Evolutionary conservation across 2,329 filamentous ascomycete species (phyloP).

Genomic region (Purpureocillium lavendulum): DNA sequence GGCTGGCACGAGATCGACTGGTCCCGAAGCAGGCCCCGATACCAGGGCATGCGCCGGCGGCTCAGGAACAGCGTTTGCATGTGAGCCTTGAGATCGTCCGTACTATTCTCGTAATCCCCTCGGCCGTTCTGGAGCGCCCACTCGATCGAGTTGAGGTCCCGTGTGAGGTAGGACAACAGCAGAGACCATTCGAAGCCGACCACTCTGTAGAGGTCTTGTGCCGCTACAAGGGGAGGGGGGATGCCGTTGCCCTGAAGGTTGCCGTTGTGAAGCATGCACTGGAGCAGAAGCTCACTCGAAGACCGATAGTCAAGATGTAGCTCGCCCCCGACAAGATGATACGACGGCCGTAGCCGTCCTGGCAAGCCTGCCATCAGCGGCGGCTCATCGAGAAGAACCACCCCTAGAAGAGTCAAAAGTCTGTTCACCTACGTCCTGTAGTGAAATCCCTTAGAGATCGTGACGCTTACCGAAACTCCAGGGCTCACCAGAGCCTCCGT

Average conservation of each 20-base stretch:
- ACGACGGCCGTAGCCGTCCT: constrained; percentile 1
- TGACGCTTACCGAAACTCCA: constrained; percentile 3
- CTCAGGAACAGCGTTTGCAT: constrained; percentile 8
- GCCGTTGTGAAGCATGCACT: too few relatives aligned
- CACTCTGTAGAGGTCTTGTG: too few relatives aligned
- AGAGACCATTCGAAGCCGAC: constrained; percentile 5
- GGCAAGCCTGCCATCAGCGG: constrained; percentile 4
- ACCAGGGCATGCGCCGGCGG: constrained; percentile 5
- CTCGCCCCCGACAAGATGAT: constrained; percentile 3
- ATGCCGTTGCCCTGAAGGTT: too few relatives aligned
- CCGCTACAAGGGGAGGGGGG: too few relatives aligned
- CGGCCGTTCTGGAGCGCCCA: constrained; percentile 7
- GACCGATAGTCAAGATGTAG: background rate
- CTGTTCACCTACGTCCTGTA: too few relatives aligned
- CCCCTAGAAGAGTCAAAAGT: background rate
- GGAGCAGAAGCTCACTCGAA: too few relatives aligned
- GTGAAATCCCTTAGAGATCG: too few relatives aligned
- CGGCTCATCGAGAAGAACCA: constrained; percentile 4
- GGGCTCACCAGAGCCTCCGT: constrained; percentile 1
- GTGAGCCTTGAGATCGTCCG: constrained; percentile 2
- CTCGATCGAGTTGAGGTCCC: constrained; percentile 8
- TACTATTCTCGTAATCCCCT: background rate
- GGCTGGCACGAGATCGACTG: constrained; percentile 1
- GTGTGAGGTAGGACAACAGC: constrained; percentile 5
- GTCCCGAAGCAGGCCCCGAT: constrained; percentile 2